phyloP scores from a whole-genome alignment of 208 protist genomes.

The Wallacemonas rigidus region DNA sequence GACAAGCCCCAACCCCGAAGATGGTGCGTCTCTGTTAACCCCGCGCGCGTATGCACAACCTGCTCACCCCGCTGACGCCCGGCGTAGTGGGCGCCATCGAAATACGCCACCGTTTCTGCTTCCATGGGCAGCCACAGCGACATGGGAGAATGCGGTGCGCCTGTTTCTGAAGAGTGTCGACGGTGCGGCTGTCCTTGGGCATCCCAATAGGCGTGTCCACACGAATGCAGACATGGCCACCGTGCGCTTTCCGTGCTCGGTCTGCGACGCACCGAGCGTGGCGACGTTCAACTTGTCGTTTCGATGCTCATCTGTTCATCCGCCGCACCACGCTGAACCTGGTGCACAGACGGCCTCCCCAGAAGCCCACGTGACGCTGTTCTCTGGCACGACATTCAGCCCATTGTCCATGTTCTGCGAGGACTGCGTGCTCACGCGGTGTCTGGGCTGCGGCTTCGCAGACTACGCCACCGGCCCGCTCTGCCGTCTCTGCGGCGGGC shows the following conservation, averaged over 20 bases:
- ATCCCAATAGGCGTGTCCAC: not conserved
- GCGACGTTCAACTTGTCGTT: constrained; percentile 24
- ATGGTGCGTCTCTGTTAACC: too few relatives aligned
- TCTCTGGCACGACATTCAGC: constrained; percentile 75
- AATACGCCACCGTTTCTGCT: not conserved
- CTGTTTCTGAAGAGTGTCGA: constrained; percentile 26
- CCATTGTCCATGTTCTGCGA: constrained; percentile 63
- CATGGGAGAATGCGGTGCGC: constrained; percentile 30
- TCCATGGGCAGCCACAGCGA: constrained; percentile 36
- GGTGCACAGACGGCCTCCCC: not conserved
- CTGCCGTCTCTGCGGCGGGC: constrained; percentile 77
- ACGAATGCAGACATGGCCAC: constrained; percentile 4
- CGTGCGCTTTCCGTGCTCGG: constrained; percentile 50
- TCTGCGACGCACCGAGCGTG: constrained; percentile 41
- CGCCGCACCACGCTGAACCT: constrained; percentile 2
- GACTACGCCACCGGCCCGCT: constrained; percentile 62
- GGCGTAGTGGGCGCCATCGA: not conserved
- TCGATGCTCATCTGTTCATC: constrained; percentile 25
- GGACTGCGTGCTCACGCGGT: constrained; percentile 61
- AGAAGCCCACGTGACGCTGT: constrained; percentile 65
- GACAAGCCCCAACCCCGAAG: not conserved
- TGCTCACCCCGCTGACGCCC: not conserved
- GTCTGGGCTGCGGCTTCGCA: constrained; percentile 53
- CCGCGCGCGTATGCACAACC: not conserved
- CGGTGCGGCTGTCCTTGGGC: not conserved